These are phyloP conservation scores for Cyanidioschyzon merolae DNA, from an alignment of 23 red algal genomes.

Conservation along the genomic window DNA sequence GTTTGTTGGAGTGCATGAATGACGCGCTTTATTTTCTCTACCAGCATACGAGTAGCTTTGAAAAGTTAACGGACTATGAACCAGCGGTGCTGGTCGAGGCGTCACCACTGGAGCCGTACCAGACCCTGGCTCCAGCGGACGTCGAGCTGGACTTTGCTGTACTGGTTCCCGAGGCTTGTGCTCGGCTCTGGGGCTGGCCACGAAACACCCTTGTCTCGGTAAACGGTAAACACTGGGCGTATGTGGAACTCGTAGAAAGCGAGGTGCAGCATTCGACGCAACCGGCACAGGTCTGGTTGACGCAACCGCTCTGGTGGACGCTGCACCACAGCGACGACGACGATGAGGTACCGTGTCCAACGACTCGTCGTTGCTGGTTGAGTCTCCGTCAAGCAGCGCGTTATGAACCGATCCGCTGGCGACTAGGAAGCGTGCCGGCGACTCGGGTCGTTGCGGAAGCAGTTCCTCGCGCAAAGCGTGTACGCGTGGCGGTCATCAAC, in stretches of 20 bases:
- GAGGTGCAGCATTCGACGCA: not conserved
- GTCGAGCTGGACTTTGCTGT: not conserved
- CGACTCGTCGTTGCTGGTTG: not conserved
- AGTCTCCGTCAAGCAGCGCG: not conserved
- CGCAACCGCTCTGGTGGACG: not conserved
- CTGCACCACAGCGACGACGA: not conserved
- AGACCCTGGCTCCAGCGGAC: too few species aligned
- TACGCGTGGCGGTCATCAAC: slow-evolving; percentile 1
- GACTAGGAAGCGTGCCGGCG: not conserved
- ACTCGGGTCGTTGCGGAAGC: not conserved
- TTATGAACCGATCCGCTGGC: not conserved
- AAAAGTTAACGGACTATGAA: not conserved
- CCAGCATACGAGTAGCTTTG: not conserved
- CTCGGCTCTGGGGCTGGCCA: not conserved
- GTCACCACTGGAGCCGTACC: too few species aligned
- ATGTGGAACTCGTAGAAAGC: not conserved
- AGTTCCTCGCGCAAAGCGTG: too few species aligned
- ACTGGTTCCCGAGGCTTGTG: not conserved
- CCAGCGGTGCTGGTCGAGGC: not conserved
- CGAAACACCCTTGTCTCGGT: not conserved
- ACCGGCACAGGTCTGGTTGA: not conserved
- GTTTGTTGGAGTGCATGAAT: too few species aligned
- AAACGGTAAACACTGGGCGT: not conserved
- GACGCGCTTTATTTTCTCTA: not conserved
- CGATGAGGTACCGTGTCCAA: not conserved